Evolutionary conservation across 2,329 filamentous ascomycete genomes (phyloP).

Genomic region (Colletotrichum costaricense): DNA sequence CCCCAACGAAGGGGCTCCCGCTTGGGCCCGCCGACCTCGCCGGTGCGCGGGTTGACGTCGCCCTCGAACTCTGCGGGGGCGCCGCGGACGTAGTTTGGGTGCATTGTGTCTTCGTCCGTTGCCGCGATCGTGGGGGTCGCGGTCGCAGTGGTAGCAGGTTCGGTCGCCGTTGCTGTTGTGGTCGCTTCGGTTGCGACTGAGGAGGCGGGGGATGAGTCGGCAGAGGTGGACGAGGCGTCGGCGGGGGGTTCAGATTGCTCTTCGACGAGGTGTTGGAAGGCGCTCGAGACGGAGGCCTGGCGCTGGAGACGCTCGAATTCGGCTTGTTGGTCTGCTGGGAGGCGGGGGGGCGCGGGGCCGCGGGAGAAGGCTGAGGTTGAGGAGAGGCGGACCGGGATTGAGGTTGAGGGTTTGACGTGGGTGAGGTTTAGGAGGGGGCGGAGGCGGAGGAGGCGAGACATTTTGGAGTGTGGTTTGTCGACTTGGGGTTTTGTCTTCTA

Average conservation of each 20-base stretch:
- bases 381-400: conserved; percentile 13
- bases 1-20: conserved; percentile 96
- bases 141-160: conserved; percentile 26
- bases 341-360: conserved; percentile 81
- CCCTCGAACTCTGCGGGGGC: conserved; percentile 93
- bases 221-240: conserved; percentile 38
- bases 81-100: conserved; percentile 77
- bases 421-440: conserved; percentile 25
- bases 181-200: conserved; percentile 38
- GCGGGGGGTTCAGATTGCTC: conserved; percentile 36
- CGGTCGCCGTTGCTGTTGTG: conserved; percentile 35
- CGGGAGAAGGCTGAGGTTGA: conserved; percentile 55
- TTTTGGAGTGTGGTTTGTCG: conserved; percentile 21
- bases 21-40: conserved; percentile 96
- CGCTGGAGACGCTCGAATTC: conserved; percentile 89
- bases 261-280: conserved; percentile 47
- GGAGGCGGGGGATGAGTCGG: conserved; percentile 40
- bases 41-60: conserved; percentile 91
- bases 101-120: conserved; percentile 60
- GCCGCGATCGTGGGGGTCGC: conserved; percentile 38
- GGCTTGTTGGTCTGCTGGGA: conserved; percentile 89
- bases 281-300: conserved; percentile 59
- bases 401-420: conserved; percentile 17
- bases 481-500: no score
- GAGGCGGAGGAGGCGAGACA: conserved; percentile 41